Percentiles rank a stretch among this genome's conserved stretches.
Evolutionary conservation across 805 yeast species (phyloP).

Genomic region (Lachancea nothofagi): DNA sequence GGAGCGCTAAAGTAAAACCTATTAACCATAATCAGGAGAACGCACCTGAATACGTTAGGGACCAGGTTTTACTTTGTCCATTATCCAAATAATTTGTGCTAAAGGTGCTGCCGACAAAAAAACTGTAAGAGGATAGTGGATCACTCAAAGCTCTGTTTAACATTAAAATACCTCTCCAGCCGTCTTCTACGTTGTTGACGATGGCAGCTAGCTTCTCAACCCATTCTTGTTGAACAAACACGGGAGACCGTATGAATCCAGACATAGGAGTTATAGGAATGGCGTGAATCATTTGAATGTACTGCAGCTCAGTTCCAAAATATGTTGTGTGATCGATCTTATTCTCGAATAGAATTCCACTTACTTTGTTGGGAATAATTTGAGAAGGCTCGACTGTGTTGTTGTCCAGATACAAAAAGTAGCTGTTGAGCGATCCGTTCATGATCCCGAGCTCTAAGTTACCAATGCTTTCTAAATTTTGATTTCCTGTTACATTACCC

Average conservation of each 20-base stretch:
- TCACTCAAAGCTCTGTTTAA: conserved; percentile 70
- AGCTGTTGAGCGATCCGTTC: conserved; percentile 46
- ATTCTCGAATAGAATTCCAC: conserved; percentile 71
- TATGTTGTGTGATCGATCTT: conserved; percentile 69
- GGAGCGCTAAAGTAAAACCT: no score
- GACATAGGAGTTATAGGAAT: conserved; percentile 67
- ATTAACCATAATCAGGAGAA: conserved; percentile 18
- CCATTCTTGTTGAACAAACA: conserved; percentile 63
- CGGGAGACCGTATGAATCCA: conserved; percentile 49
- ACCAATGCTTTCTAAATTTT: conserved; percentile 48
- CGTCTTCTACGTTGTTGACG: conserved; percentile 48
- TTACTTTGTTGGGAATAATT: conserved; percentile 58
- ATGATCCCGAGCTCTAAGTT: conserved; percentile 57
- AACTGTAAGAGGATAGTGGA: conserved; percentile 56
- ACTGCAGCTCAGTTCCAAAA: conserved; percentile 67
- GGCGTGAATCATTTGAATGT: conserved; percentile 76
- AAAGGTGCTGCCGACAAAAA: conserved; percentile 54
- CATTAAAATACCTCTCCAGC: conserved; percentile 70
- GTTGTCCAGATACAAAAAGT: conserved; percentile 49
- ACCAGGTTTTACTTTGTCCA: conserved; percentile 87
- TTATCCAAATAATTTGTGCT: conserved; percentile 56
- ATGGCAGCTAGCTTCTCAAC: conserved; percentile 41
- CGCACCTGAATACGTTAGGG: conserved; percentile 62
- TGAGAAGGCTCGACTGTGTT: conserved; percentile 51
- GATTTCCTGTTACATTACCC: conserved; percentile 52